Percentiles rank a stretch among this genome's conserved stretches.
Conservation (phyloP, 1,284 basidiomycete species). For the Pseudozyma sp. region DNA sequence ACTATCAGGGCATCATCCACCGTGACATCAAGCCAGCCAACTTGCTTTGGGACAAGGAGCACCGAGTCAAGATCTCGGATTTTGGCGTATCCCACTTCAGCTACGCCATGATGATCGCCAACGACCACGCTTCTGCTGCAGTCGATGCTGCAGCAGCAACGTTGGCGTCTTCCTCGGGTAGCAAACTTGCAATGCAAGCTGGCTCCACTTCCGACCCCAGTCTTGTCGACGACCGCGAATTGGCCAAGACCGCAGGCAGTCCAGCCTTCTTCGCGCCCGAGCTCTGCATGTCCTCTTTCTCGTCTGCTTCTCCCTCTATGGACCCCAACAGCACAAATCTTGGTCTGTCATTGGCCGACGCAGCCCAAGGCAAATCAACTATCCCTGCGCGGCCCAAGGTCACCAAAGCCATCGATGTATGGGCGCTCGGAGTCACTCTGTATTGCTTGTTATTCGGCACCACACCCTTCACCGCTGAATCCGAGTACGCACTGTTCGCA, state of each 20-base stretch:
- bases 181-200: conserved; percentile 11
- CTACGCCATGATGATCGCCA: conserved; percentile 73
- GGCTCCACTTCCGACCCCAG: conserved; percentile 68
- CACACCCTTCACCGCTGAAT: conserved; percentile 77
- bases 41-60: conserved; percentile 86
- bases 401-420: conserved; percentile 97
- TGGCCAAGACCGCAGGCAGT: conserved; percentile 93
- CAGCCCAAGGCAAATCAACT: conserved; percentile 6
- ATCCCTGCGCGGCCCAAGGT: conserved; percentile 69
- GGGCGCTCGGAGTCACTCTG: conserved; percentile 97
- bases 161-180: conserved; percentile 16
- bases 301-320: conserved; percentile 47
- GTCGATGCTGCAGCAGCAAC: conserved; percentile 6
- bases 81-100: conserved; percentile 98
- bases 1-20: conserved; percentile 97
- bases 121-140: conserved; percentile 37
- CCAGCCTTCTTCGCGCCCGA: conserved; percentile 99
- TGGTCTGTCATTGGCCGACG: conserved; percentile 7
- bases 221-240: conserved; percentile 83
- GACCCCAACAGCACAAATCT: conserved; percentile 8
- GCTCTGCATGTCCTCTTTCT: conserved; percentile 74
- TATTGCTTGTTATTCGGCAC: conserved; percentile 92
- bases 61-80: conserved; percentile 92
- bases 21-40: conserved; percentile 99
- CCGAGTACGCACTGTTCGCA: conserved; percentile 85